Evolutionary conservation across 2,329 filamentous ascomycete genomes (phyloP).

Genomic region (Tolypocladium nubicola): DNA sequence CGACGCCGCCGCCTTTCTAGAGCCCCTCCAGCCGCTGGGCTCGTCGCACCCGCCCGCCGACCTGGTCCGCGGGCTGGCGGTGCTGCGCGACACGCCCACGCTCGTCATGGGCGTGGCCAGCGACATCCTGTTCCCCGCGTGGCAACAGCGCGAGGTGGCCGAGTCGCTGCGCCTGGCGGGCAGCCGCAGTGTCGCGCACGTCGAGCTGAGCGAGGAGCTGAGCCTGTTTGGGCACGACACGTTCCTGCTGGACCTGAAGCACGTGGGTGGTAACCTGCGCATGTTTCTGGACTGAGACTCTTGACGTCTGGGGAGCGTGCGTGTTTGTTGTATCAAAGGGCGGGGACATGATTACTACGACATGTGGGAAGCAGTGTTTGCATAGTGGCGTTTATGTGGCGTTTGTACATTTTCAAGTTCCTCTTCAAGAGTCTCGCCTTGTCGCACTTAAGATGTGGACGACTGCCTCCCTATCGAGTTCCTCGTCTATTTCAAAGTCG

Average conservation of each 20-base stretch:
- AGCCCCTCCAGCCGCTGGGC: conserved; percentile 10
- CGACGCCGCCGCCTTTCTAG: conserved; percentile 18
- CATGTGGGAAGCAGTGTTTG: neutral
- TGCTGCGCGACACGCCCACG: conserved; percentile 65
- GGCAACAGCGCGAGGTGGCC: conserved; percentile 94
- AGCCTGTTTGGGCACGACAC: conserved; percentile 96
- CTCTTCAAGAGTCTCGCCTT: neutral
- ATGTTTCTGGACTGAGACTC: conserved; percentile 56
- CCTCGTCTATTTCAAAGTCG: no score
- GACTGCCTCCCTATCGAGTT: no score
- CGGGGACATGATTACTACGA: neutral
- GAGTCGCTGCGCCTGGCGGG: conserved; percentile 68
- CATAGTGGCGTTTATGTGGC: neutral
- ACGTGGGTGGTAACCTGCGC: conserved; percentile 76
- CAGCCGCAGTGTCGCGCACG: conserved; percentile 72
- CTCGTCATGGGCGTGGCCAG: conserved; percentile 90
- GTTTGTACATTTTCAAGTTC: neutral
- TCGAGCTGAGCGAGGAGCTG: conserved; percentile 88
- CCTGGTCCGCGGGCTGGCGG: conserved; percentile 62
- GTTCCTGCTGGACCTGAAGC: conserved; percentile 83
- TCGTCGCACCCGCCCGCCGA: conserved; percentile 60
- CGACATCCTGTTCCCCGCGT: conserved; percentile 93
- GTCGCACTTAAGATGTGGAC: no score
- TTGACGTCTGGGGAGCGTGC: no score
- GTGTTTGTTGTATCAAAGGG: neutral